Evolutionary conservation across 495 filamentous ascomycete species (phyloP).

Genomic region (Xylaria sp.): DNA sequence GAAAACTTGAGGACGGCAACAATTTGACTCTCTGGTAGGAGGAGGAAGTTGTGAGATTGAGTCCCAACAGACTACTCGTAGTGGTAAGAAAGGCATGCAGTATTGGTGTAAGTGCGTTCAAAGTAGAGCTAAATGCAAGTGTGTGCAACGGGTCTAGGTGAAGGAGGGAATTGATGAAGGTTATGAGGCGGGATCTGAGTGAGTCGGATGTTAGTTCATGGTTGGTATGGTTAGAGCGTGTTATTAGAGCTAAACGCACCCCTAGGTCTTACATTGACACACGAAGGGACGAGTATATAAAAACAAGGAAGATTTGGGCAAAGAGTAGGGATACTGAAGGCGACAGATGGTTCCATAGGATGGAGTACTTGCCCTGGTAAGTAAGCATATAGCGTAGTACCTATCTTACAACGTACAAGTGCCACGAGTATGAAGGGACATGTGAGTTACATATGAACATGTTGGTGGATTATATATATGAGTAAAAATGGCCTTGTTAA

Average conservation of each 20-base stretch:
- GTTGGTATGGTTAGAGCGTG: not conserved
- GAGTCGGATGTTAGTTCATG: slow-evolving; percentile 37
- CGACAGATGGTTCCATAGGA: slow-evolving; percentile 92
- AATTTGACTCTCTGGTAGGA: not conserved
- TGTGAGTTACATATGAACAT: not conserved
- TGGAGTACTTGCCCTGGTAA: slow-evolving; percentile 71
- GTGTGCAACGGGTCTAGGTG: slow-evolving; percentile 11
- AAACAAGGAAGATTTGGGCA: slow-evolving; percentile 87
- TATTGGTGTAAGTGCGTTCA: not conserved
- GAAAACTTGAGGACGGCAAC: not conserved
- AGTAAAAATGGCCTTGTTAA: not conserved
- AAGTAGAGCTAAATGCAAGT: not conserved
- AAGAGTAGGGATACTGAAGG: slow-evolving; percentile 91
- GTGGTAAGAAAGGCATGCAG: not conserved
- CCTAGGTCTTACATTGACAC: slow-evolving; percentile 91
- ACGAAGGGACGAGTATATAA: slow-evolving; percentile 90
- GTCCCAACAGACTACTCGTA: not conserved
- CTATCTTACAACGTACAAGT: not conserved
- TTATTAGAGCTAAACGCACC: slow-evolving; percentile 60
- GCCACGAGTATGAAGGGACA: not conserved
- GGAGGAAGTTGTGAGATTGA: not conserved
- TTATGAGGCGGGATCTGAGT: slow-evolving; percentile 83
- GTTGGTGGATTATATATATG: not conserved
- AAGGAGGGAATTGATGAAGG: slow-evolving; percentile 63
- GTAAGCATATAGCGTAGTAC: not conserved